Percentiles rank a stretch among this genome's conserved stretches.
Conservation (phyloP, 1,284 basidiomycete species). For the Sanghuangporus weigelae region DNA sequence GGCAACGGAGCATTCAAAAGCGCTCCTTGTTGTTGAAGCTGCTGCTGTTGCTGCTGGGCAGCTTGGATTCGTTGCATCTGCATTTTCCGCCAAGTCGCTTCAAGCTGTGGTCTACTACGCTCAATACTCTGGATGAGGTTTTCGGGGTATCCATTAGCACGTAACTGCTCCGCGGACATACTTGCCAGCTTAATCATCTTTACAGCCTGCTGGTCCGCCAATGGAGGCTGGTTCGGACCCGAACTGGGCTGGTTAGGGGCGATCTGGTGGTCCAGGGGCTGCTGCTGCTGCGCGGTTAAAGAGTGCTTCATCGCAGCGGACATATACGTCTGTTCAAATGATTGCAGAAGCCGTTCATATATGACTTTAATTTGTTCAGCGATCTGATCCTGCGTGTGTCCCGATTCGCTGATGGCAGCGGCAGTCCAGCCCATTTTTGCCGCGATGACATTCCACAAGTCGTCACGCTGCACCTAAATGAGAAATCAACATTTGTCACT, state of each 20-base stretch:
- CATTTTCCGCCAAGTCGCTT: constrained; percentile 21
- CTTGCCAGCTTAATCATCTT: constrained; percentile 32
- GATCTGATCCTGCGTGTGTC: constrained; percentile 47
- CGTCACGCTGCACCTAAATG: constrained; percentile 46
- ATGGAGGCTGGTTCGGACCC: constrained; percentile 9
- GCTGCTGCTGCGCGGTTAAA: constrained; percentile 10
- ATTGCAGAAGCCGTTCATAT: constrained; percentile 52
- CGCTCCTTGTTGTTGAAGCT: not conserved
- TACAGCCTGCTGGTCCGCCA: constrained; percentile 28
- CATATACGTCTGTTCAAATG: constrained; percentile 52
- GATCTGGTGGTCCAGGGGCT: constrained; percentile 2
- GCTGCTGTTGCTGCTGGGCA: constrained; percentile 12
- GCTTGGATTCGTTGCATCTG: constrained; percentile 20
- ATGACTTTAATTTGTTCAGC: constrained; percentile 54
- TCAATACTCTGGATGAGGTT: constrained; percentile 54
- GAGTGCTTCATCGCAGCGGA: constrained; percentile 23
- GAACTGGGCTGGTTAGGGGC: constrained; percentile 1
- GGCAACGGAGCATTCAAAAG: not conserved
- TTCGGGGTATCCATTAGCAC: constrained; percentile 42
- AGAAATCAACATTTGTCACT: not conserved
- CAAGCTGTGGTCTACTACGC: constrained; percentile 36
- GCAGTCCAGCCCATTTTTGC: constrained; percentile 50
- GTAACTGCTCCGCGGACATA: constrained; percentile 44
- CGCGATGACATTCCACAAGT: constrained; percentile 61
- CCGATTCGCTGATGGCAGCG: constrained; percentile 51